Conservation (phyloP, 2,329 filamentous ascomycete genomes). For the Sclerotinia borealis region DNA sequence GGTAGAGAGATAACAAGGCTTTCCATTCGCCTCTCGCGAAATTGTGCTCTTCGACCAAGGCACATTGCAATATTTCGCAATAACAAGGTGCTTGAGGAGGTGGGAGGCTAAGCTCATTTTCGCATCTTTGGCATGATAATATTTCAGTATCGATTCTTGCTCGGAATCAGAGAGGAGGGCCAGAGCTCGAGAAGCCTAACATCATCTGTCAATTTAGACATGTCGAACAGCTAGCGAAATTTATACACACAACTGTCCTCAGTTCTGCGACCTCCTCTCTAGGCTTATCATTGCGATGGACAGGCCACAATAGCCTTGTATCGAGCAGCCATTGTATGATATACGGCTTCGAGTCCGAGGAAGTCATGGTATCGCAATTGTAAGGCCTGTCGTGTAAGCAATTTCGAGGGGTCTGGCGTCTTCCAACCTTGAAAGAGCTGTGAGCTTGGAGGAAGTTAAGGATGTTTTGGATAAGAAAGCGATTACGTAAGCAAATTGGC, state of each 20-base stretch:
- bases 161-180: conserved; percentile 49
- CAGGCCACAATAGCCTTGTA: conserved; percentile 53
- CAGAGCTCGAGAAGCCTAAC: conserved; percentile 49
- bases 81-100: conserved; percentile 66
- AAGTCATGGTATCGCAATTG: background rate
- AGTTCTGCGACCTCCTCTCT: conserved; percentile 34
- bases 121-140: conserved; percentile 64
- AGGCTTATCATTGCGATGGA: conserved; percentile 33
- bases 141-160: conserved; percentile 50
- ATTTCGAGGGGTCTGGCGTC: background rate
- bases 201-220: background rate
- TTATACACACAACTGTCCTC: conserved; percentile 23
- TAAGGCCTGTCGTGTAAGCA: background rate
- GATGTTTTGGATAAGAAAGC: no score
- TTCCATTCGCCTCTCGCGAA: conserved; percentile 44
- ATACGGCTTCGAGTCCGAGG: conserved; percentile 17
- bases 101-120: conserved; percentile 68
- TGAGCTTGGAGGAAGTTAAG: no score
- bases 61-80: conserved; percentile 51
- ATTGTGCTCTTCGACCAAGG: conserved; percentile 56
- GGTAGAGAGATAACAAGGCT: conserved; percentile 37
- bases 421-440: no score
- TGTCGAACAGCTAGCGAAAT: background rate
- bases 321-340: conserved; percentile 58
- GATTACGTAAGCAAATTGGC: background rate